Base-by-base conservation (phyloP, 352 stramenopile species). In the Hyaloperonospora brassicae region DNA sequence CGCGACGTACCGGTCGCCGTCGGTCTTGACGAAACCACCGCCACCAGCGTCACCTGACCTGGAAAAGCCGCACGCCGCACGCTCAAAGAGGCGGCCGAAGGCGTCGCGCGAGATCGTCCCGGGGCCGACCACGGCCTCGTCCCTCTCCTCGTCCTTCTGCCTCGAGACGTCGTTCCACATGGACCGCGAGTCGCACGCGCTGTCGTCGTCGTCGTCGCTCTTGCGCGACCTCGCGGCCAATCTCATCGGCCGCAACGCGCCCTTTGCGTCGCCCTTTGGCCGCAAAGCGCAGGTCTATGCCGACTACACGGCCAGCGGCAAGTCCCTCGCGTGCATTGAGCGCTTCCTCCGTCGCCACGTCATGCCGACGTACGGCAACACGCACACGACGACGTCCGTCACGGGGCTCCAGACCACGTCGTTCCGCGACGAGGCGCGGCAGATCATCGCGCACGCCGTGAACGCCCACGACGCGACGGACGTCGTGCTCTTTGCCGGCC, bases 321-420 rank as follows among this genome's bases (percentile, higher is more conserved):
- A 92, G 59, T 79, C 88, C 1, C 55, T 97, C 6, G 60, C 62
- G 49, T 91, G 73, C 31, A 89, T 98, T 27, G 95, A 98, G 64
- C 52, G 72, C 11, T 98, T 96, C 57, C 74, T 98, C 9, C 52
- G 67, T 25, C 44, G 84, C 35, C 68, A 88, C 14, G 95, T 97
- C 38, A 63, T 98, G 49, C 95, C 95, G 1, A 79, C 95, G 7
- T 98, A 98, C 64, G 94, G 89, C 27, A 98, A 98, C 66, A 98
- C 95, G 11, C 95, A 98, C 71, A 98, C 95, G 12, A 90, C 81
- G 21, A 86, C 79, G 0, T 94, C 78, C 9, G 66, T 82, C 52
- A 82, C 71, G 25, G 79, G 72, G 0, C 41, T 82, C 14, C 76
- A 87, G 46, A 95, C 78, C 24, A 98, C 91, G 5, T 95, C 83